Evolutionary conservation across 1,284 basidiomycete species (phyloP), one percentile per base, ranked within the genome.

Genomic region (Moesziomyces sp.): DNA sequence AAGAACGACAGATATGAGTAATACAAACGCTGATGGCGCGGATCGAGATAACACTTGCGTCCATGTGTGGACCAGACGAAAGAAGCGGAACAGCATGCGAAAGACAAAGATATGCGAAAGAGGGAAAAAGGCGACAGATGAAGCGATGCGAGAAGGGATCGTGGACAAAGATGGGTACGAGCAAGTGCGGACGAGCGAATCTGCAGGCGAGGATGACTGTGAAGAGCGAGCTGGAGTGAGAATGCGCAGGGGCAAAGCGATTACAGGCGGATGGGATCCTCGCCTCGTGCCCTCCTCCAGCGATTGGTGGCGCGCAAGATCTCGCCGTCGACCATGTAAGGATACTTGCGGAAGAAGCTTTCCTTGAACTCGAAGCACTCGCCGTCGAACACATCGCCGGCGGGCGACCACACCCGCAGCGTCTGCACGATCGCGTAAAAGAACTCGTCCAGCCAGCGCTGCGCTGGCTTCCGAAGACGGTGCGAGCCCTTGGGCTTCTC

Each of bases 271-370:
- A 74, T 70, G 1, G 72, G 67, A 30, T 65, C 59, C 46, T 74
- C 72, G 52, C 72, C 72, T 3, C 72, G 66, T 10, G 67, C 62
- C 23, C 72, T 48, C 40, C 67, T 62, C 72, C 72, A 74, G 21
- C 72, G 66, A 48, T 74, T 74, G 34, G 72, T 74, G 47, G 66
- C 55, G 13, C 56, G 55, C 10, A 74, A 55, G n/a, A 74, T 74
- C 47, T 70, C 61, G 30, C 54, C 67, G 48, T 74, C 72, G 21
- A 66, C 72, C 58, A 74, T 59, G 53, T 62, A 70, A 24, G 72
- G 72, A 34, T 74, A 74, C 51, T 74, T 74, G 49, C 67, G 62
- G 63, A 70, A 70, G 51, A 74, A 67, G 67, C 66, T 70, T 43
- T 74, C 72, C 21, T 70, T 61, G 50, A 70, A 70, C 48, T 74